phyloP scores from a whole-genome alignment of 805 yeast genomes.

The Metschnikowia picachoensis region DNA sequence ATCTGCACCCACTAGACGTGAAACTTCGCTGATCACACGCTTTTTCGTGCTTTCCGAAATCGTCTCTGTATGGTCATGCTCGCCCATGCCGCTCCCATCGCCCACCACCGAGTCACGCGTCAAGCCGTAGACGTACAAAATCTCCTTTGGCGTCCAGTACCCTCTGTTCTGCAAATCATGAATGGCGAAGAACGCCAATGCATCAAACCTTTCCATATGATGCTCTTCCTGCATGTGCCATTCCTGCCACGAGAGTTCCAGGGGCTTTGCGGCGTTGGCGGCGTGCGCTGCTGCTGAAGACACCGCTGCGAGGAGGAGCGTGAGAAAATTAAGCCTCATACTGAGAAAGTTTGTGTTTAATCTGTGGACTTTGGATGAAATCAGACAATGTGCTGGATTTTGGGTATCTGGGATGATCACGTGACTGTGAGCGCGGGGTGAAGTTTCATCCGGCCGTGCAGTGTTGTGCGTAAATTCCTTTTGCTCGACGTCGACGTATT shows the following conservation, averaged over 20 bases:
- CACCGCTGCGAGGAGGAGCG: background rate
- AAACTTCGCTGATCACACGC: slow-evolving; percentile 51
- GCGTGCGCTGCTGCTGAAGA: slow-evolving; percentile 8
- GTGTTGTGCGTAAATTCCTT: too few species aligned
- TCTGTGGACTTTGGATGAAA: background rate
- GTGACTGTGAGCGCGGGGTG: too few species aligned
- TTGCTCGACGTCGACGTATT: too few species aligned
- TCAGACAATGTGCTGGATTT: too few species aligned
- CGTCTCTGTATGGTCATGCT: slow-evolving; percentile 52
- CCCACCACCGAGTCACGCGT: slow-evolving; percentile 71
- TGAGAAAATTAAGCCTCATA: background rate
- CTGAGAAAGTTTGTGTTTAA: too few species aligned
- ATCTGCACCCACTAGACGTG: slow-evolving; percentile 61
- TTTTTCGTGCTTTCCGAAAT: slow-evolving; percentile 54
- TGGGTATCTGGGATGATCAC: too few species aligned
- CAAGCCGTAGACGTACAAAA: slow-evolving; percentile 78
- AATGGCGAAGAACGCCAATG: slow-evolving; percentile 70
- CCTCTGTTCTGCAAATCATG: slow-evolving; percentile 72
- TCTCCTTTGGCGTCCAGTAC: slow-evolving; percentile 54
- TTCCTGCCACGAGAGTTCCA: slow-evolving; percentile 63
- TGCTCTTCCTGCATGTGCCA: slow-evolving; percentile 95
- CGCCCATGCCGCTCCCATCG: slow-evolving; percentile 86
- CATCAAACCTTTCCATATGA: slow-evolving; percentile 66
- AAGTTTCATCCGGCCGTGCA: too few species aligned
- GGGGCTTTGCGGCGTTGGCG: slow-evolving; percentile 14